Base-by-base conservation (phyloP, 2,329 filamentous ascomycete species). In the Colletotrichum truncatum region DNA sequence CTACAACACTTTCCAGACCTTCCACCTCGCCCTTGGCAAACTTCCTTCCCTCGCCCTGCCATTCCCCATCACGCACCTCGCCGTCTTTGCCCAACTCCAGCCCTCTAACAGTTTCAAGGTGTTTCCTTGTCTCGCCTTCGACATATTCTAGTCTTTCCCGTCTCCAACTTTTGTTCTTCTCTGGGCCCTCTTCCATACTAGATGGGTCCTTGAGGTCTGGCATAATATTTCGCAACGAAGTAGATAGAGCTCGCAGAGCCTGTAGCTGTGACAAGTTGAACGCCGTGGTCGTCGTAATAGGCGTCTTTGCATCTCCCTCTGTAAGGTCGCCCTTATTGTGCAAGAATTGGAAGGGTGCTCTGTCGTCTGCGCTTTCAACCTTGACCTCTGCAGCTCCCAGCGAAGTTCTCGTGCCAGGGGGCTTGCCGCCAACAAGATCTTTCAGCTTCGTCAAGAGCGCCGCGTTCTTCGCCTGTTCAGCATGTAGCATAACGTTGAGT, bases 221-320 rank as follows among this genome's bases (percentile, higher is more conserved):
- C 67, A 89, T 82, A 34, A 97, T 81, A 11, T 86, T 84, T 9
- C 87, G 83, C 51, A 97, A 81, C 7, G 82, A 82, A 4, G 77
- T 75, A 3, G 85, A 87, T 21, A 97, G 82, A 7, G 88, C 81
- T 64, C 92, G 89, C 46, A 99, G 82, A 1, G 93, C 89, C 26
- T 93, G 93, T 18, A 98, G 83, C 75, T 98, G 95, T 2, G 91
- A 92, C 18, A 97, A 84, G 1, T 93, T 89, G 76, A 98, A 97
- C 14, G 88, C 85, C 0, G 91, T 87, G 16, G 92, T 93, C 4
- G 92, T 93, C 10, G 87, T 85, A 26, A 94, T 82, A 10, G 91
- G 86, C 4, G 81, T 81, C 39, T 83, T 77, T 11, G 82, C 79
- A 60, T 84, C 85, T 51, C 85, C 84, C 12, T 82, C 81, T 8